These are phyloP conservation scores for Scedosporium minutisporum DNA, from an alignment of 2,329 filamentous ascomycete species.

Conservation along the genomic window DNA sequence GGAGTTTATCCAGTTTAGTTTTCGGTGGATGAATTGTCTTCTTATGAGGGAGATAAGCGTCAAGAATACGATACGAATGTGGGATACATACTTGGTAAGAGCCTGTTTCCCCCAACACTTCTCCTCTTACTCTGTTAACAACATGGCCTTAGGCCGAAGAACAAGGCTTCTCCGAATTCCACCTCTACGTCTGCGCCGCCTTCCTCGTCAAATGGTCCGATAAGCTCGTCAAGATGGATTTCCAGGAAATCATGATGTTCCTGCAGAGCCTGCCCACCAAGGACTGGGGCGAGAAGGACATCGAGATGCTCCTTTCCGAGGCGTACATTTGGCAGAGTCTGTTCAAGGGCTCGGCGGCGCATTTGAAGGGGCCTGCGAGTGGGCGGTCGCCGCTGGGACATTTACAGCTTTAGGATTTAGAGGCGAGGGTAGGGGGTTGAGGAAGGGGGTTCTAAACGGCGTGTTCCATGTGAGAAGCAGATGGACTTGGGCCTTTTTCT, in stretches of 20 bases:
- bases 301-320: constrained; percentile 88
- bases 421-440: not conserved
- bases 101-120: not conserved
- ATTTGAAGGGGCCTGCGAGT: constrained; percentile 51
- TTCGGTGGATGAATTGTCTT: constrained; percentile 99
- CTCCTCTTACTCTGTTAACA: not conserved
- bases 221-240: constrained; percentile 93
- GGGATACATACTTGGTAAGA: constrained; percentile 94
- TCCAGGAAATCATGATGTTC: constrained; percentile 99
- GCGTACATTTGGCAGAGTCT: constrained; percentile 98
- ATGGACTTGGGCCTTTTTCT: not conserved
- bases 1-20: constrained; percentile 98
- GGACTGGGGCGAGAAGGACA: constrained; percentile 95
- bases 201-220: constrained; percentile 98
- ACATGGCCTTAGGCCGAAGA: constrained; percentile 69
- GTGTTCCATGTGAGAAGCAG: not conserved
- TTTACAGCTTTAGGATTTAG: constrained; percentile 22
- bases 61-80: constrained; percentile 95
- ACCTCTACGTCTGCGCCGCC: constrained; percentile 94
- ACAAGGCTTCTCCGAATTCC: constrained; percentile 95
- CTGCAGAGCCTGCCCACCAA: constrained; percentile 87
- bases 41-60: constrained; percentile 97
- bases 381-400: constrained; percentile 29
- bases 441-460: not conserved
- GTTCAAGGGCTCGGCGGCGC: constrained; percentile 88